These are phyloP conservation scores for Trichopus zeylanicus DNA, from an alignment of 116 monocot species.

Conservation along the genomic window DNA sequence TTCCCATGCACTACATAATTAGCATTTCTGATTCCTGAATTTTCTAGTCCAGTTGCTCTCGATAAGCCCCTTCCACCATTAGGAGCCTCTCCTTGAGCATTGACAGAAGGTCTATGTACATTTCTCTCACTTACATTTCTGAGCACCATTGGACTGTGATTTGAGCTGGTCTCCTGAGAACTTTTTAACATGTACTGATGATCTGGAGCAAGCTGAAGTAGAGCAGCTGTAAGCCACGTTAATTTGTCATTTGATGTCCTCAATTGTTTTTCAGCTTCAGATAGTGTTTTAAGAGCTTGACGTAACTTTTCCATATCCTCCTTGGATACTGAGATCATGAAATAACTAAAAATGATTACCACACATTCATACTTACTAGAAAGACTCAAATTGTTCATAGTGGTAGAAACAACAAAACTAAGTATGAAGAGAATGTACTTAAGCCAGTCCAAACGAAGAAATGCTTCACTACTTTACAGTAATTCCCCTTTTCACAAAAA, in stretches of 20 bases:
- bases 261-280: slow-evolving; percentile 71
- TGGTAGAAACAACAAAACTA: neutral
- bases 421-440: neutral
- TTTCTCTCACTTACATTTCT: slow-evolving; percentile 23
- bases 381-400: neutral
- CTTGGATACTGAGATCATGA: slow-evolving; percentile 57
- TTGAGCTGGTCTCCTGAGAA: slow-evolving; percentile 34
- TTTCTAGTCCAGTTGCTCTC: slow-evolving; percentile 13
- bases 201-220: slow-evolving; percentile 70
- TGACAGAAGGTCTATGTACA: slow-evolving; percentile 11
- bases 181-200: slow-evolving; percentile 39
- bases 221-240: slow-evolving; percentile 69
- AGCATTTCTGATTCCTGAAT: slow-evolving; percentile 8
- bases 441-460: neutral
- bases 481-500: neutral
- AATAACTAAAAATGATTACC: neutral
- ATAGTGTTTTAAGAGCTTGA: slow-evolving; percentile 53
- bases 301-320: slow-evolving; percentile 65
- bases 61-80: slow-evolving; percentile 8
- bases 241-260: slow-evolving; percentile 54
- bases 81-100: slow-evolving; percentile 11
- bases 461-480: no score
- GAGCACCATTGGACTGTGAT: slow-evolving; percentile 26
- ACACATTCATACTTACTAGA: neutral
- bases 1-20: slow-evolving; percentile 8